These are phyloP conservation scores for Talaromyces sp. DNA, from an alignment of 2,329 filamentous ascomycete species.

Conservation along the genomic window DNA sequence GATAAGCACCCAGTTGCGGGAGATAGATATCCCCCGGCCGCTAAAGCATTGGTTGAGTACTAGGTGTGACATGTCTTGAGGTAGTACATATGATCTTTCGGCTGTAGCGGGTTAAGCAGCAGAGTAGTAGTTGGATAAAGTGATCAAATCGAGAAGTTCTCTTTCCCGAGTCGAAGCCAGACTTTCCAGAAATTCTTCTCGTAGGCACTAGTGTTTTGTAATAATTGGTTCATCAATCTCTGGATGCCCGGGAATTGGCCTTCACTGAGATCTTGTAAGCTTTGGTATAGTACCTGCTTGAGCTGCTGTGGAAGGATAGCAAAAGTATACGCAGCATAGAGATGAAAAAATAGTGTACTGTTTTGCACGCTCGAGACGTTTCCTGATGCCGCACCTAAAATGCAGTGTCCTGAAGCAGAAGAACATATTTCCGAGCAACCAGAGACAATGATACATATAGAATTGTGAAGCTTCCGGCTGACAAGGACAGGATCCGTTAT, in stretches of 20 bases:
- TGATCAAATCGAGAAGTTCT: slow-evolving; percentile 14
- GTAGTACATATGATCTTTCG: background rate
- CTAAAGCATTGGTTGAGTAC: slow-evolving; percentile 8
- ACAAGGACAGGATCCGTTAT: background rate
- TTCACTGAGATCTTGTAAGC: background rate
- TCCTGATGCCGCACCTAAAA: background rate
- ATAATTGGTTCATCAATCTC: slow-evolving; percentile 5
- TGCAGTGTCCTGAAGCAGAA: background rate
- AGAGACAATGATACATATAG: background rate
- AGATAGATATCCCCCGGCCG: slow-evolving; percentile 11
- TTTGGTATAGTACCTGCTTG: background rate
- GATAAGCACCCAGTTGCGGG: slow-evolving; percentile 10
- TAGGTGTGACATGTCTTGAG: background rate
- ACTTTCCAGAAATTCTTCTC: slow-evolving; percentile 14
- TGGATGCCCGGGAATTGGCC: slow-evolving; percentile 12
- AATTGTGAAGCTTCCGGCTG: slow-evolving; percentile 1
- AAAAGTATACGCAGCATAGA: slow-evolving; percentile 7
- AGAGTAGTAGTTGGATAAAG: background rate
- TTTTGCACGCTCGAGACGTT: slow-evolving; percentile 7
- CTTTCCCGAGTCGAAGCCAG: slow-evolving; percentile 13
- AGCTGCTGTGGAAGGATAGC: background rate
- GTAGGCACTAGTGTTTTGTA: background rate
- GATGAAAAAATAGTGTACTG: slow-evolving; percentile 14
- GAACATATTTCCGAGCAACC: slow-evolving; percentile 8
- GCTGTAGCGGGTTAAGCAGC: background rate